Evolutionary conservation across 2,329 filamentous ascomycete genomes (phyloP), one percentile per base, ranked within the genome.

Genomic region (Diaporthe sp.): DNA sequence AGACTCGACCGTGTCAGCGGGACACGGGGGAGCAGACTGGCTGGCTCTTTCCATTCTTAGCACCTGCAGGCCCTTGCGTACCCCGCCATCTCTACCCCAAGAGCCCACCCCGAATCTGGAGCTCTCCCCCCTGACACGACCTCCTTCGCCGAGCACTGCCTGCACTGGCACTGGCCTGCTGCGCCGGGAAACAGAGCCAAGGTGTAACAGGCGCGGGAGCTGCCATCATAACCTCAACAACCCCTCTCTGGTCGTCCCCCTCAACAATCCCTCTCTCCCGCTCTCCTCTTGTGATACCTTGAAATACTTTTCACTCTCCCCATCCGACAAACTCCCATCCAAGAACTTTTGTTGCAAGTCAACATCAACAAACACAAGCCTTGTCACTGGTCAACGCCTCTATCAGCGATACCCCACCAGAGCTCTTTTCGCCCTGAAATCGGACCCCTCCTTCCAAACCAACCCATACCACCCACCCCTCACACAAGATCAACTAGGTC

Each of bases 381-480:
- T 52, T 42, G 42, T 72, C 35, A 76, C 72, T 74, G 52, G 60
- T 64, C 72, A 64, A 61, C 61, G 35, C 42, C 38, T 55, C 55
- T 55, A 45, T 64, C 61, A 35, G n/a, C 33, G 19, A 75, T 72
- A 75, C 72, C 72, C 74, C 74, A 74, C 74, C 72, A 72, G 28
- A 72, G 68, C 64, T 60, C 69, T 64, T 60, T 64, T 71, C 55
- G 38, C 55, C 54, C 22, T 40, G 42, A 30, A 45, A 54, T 45
- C 57, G 47, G 64, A 78, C 80, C 80, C 79, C 79, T 78, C 77
- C n/a, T n/a, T n/a, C n/a, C n/a, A n/a, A n/a, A n/a, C n/a, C n/a
- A n/a, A 77, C 78, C 30, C 58, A 30, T 45, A 22, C 78, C 78
- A 71, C 77, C 78, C 69, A 72, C 71, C 71, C 70, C 73, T n/a